Percentiles rank a stretch among this genome's conserved stretches.
These are phyloP conservation scores for Solanum sitiens DNA, from an alignment of 257 asterid genomes.

Conservation along the genomic window DNA sequence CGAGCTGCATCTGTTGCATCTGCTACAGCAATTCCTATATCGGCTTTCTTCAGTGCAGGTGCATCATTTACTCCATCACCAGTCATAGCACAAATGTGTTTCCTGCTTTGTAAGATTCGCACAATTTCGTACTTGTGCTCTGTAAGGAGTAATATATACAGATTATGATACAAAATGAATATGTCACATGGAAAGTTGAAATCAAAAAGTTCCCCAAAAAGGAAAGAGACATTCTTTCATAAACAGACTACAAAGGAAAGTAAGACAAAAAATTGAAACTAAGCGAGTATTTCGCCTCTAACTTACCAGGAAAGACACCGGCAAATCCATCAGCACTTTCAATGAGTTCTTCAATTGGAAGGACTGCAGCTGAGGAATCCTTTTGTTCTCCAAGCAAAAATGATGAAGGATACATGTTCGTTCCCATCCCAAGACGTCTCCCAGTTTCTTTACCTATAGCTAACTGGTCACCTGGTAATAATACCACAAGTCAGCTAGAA, in stretches of 20 bases:
- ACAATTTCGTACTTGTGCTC: constrained; percentile 70
- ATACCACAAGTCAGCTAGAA: neutral
- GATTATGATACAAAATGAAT: neutral
- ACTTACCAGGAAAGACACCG: constrained; percentile 56
- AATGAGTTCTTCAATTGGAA: constrained; percentile 50
- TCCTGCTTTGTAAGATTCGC: constrained; percentile 37
- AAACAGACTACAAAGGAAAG: neutral
- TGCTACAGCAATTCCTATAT: constrained; percentile 62
- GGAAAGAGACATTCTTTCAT: neutral
- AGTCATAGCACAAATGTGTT: constrained; percentile 67
- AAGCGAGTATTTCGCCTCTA: neutral
- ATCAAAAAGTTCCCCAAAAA: neutral
- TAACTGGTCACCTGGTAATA: constrained; percentile 40
- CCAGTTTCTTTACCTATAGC: constrained; percentile 61
- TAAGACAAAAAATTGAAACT: neutral
- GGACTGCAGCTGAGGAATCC: constrained; percentile 29
- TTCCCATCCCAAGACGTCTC: constrained; percentile 57
- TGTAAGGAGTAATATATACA: constrained; percentile 3
- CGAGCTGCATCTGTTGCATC: constrained; percentile 69
- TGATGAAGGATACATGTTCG: constrained; percentile 61
- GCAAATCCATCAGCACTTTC: constrained; percentile 67
- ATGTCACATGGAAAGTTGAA: neutral
- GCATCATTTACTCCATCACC: constrained; percentile 72
- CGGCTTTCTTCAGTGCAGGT: constrained; percentile 57
- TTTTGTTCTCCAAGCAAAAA: constrained; percentile 44